Base-by-base conservation (phyloP, 192 early-diverging fungal species). In the Rhizophagus prolifer region DNA sequence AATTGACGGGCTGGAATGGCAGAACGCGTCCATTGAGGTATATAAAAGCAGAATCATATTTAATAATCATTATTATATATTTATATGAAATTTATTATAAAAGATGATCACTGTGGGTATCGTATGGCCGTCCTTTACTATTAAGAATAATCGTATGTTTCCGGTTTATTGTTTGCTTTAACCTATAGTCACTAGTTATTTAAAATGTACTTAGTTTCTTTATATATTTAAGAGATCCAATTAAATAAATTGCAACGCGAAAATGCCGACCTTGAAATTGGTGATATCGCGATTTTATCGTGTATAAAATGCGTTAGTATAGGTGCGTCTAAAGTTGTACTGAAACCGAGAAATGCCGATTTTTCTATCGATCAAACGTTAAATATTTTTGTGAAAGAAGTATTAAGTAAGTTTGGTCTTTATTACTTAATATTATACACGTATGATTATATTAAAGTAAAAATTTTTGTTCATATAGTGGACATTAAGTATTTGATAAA, bases 341-440 rank as follows among this genome's bases (percentile, higher is more conserved):
- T 92, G 13, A 61, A 80, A 10, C 84, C 87, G 4, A 75, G 78
- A 31, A 46, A 69, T 9, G 66, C 73, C 6, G 76, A 80, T 21
- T 85, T 86, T 68, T 70, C 85, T 2, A 69, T 82, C 12, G 87
- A 91, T 74, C 70, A 85, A 16, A 68, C 82, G 58, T 81, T 93
- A 26, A 81, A 61, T 16, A 82, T 88, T 1, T 91, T 85, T 71
- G 68, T 84, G 30, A 91, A 91, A 47, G 90, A 93, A 77, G 82
- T 90, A 16, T 76, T 93, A 74, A 74, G 91, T 91, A 86, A 68
- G 83, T 30, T 9, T 68, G n/a, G 14, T 4, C 58, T 44, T 80
- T 38, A 38, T 26, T 61, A 6, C 26, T 25, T 71, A 38, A 36
- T 50, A 12, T 3, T 44, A 74, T 30, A 16, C 75, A 25, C 16